Conservation (phyloP, 1,139 yeast species). For the Insectozyma bohioensis region DNA sequence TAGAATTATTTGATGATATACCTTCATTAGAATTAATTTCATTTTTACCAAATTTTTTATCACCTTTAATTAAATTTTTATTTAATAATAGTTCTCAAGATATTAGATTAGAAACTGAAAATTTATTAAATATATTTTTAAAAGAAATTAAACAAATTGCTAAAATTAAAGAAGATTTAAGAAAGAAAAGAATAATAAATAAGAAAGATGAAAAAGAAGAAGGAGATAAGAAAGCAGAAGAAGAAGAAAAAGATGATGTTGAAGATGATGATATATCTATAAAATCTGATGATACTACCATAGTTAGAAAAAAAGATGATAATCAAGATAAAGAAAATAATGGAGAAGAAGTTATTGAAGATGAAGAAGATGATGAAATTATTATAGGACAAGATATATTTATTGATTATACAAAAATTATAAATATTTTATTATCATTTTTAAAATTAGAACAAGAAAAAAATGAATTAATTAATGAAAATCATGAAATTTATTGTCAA, state of each 20-base stretch:
- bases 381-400: slow-evolving; percentile 82
- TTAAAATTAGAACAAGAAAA: slow-evolving; percentile 49
- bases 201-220: slow-evolving; percentile 7
- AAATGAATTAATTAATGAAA: slow-evolving; percentile 33
- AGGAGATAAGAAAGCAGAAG: slow-evolving; percentile 2
- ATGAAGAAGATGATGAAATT: slow-evolving; percentile 31
- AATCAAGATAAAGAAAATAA: slow-evolving; percentile 3
- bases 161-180: slow-evolving; percentile 58
- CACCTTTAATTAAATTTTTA: slow-evolving; percentile 78
- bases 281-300: slow-evolving; percentile 21
- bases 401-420: slow-evolving; percentile 77
- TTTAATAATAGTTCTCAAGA: slow-evolving; percentile 81
- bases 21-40: slow-evolving; percentile 89
- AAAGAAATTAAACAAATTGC: slow-evolving; percentile 78
- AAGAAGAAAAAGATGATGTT: slow-evolving; percentile 6
- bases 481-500: slow-evolving; percentile 59
- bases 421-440: slow-evolving; percentile 76
- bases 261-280: slow-evolving; percentile 23
- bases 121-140: slow-evolving; percentile 69
- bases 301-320: slow-evolving; percentile 16
- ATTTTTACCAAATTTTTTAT: slow-evolving; percentile 84
- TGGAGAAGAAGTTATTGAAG: slow-evolving; percentile 2
- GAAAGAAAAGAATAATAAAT: slow-evolving; percentile 21
- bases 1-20: slow-evolving; percentile 83
- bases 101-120: slow-evolving; percentile 82